Conservation (phyloP, 1,284 basidiomycete genomes). For the Papiliotrema laurentii region DNA sequence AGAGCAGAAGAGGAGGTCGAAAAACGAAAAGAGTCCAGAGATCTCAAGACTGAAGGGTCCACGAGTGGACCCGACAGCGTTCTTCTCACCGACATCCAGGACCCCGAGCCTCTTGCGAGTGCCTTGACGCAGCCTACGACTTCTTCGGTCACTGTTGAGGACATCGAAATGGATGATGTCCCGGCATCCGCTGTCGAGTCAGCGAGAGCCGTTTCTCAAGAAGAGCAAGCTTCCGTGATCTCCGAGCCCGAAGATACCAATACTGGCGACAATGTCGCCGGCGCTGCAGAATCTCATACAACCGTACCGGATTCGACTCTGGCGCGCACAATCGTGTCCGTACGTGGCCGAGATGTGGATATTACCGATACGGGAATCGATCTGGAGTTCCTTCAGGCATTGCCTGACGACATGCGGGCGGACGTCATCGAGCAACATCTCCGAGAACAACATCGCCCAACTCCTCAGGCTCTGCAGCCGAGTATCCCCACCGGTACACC, state of each 20-base stretch:
- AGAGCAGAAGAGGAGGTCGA: slow-evolving; percentile 46
- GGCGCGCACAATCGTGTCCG: slow-evolving; percentile 72
- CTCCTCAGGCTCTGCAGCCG: slow-evolving; percentile 59
- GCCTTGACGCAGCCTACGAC: neutral
- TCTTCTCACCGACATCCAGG: neutral
- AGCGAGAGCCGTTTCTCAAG: slow-evolving; percentile 53
- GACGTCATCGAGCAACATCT: slow-evolving; percentile 98
- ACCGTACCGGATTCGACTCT: slow-evolving; percentile 8
- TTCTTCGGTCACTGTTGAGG: slow-evolving; percentile 1
- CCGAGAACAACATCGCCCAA: slow-evolving; percentile 59
- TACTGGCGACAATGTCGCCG: neutral
- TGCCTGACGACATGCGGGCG: slow-evolving; percentile 98
- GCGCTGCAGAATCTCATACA: neutral
- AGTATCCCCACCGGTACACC: slow-evolving; percentile 56
- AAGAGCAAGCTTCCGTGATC: slow-evolving; percentile 20
- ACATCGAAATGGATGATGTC: slow-evolving; percentile 55
- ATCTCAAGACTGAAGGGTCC: slow-evolving; percentile 35
- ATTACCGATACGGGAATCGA: slow-evolving; percentile 99
- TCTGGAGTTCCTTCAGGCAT: slow-evolving; percentile 92
- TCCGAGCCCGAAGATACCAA: slow-evolving; percentile 14
- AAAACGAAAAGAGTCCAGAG: slow-evolving; percentile 30
- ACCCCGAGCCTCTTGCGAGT: neutral
- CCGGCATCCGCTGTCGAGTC: slow-evolving; percentile 60
- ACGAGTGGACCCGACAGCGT: slow-evolving; percentile 13
- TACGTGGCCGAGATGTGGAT: slow-evolving; percentile 91